These are phyloP conservation scores for Rhinocladiella mackenziei DNA, from an alignment of 2,329 filamentous ascomycete genomes.

Conservation along the genomic window DNA sequence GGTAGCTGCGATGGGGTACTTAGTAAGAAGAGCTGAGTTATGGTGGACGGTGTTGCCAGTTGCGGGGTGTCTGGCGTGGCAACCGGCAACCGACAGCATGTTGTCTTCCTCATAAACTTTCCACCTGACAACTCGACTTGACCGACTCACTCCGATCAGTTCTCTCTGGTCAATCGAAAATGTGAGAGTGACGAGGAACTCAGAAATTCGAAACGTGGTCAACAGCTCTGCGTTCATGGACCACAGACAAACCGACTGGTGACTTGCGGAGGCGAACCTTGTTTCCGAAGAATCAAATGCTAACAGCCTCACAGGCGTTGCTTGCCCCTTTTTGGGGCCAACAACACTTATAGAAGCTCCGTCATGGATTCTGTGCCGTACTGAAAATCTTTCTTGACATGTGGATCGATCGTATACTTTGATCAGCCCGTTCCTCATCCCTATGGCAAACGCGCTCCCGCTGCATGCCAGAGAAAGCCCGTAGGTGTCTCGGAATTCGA, in stretches of 20 bases:
- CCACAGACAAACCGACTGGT: slow-evolving; percentile 1
- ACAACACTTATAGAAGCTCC: not conserved
- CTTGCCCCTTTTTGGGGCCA: not conserved
- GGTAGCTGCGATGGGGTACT: not conserved
- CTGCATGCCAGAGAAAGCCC: not conserved
- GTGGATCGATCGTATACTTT: slow-evolving; percentile 4
- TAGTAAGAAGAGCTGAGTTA: not conserved
- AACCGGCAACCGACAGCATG: not conserved
- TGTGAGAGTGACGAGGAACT: not conserved
- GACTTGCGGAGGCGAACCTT: slow-evolving; percentile 1
- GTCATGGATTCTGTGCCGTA: not conserved
- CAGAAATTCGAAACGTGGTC: not conserved
- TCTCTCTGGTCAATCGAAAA: not conserved
- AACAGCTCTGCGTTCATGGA: not conserved
- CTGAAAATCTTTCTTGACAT: not conserved
- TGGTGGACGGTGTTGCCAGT: not conserved
- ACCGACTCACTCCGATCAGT: not conserved
- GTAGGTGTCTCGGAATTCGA: not conserved
- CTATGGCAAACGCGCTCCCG: slow-evolving; percentile 2
- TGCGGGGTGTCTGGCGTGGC: not conserved
- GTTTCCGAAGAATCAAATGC: slow-evolving; percentile 1
- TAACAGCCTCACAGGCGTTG: slow-evolving; percentile 1
- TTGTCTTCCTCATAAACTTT: not conserved
- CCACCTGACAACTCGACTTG: not conserved
- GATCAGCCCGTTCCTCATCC: not conserved